Base-by-base conservation (phyloP, 768 basidiomycete species). In the Tephrocybe sp. region DNA sequence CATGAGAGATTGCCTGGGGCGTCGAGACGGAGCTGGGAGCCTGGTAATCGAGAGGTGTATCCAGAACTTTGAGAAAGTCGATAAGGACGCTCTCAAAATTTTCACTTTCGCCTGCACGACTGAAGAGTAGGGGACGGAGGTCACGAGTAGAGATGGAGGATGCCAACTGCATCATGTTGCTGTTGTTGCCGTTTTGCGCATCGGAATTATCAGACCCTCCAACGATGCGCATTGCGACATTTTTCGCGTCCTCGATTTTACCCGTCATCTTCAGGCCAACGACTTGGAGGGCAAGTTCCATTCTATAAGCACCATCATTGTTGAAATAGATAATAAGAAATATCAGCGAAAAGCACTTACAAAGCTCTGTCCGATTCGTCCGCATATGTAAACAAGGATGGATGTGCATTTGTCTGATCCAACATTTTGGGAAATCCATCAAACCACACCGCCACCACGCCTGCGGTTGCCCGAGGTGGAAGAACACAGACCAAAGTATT, bases 261-360 rank as follows among this genome's bases (percentile, higher is more conserved):
- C 94, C 94, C 0, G 93, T 96, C 91, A 97, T 95, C 73, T 96
- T 94, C 55, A 97, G 72, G 0, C 95, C 95, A 15, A 98, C 93
- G 12, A 96, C 92, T 62, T 96, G 93, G 3, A 98, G 75, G 44
- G 94, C 94, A 46, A 97, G 81, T 65, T 96, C 95, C 92, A 98
- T 95, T 56, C 92, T 95, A 58, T 24, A 59, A 54, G 30, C 16
- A 50, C 54, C 44, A 32, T 57, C 32, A 62, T 54, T 46, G 47
- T 16, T 47, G 47, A 32, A 21, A 21, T 53, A 31, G 36, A 37
- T 39, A 19, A 18, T 45, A 44, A 44, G 22, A 27, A 12, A 51
- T 4, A 57, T 47, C 5, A n/a, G 8, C 8, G 5, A 5, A 56
- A 35, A 49, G 42, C 13, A 80, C 90, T 69, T 61, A 93, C 88